Evolutionary conservation across 768 basidiomycete species (phyloP), one percentile per base, ranked within the genome.

Genomic region (Leccinum olivaceopallidum): DNA sequence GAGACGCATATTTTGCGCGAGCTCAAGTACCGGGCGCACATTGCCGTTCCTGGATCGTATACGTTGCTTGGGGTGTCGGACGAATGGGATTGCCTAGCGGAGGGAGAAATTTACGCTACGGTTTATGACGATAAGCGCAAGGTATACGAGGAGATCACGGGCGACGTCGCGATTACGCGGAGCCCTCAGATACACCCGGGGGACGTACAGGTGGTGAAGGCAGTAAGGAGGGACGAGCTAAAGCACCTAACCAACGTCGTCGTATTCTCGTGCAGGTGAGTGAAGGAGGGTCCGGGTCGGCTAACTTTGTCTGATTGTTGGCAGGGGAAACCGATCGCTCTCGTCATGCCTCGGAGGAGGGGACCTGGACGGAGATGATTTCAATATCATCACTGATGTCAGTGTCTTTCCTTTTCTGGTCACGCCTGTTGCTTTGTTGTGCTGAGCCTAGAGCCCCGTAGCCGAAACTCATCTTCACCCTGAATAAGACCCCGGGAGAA

Each of bases 151-250:
- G 60, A 67, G 39, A 72, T 81, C 34, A 69, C 69, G 8, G 83
- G 82, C 1, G 32, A 55, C 3, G 71, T 83, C 1, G 71, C 79
- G n/a, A 77, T 83, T 55, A 81, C 82, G 18, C 72, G 83, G 4
- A 80, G 79, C n/a, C 83, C 83, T 13, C 77, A 81, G 53, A 81
- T 83, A 56, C 83, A 84, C 57, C 83, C 82, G 6, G 82, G 82
- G 1, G 80, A 81, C 57, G 63, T 79, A 18, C 77, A 78, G 57
- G 63, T 72, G 4, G 81, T 80, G 18, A 71, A 58, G 10, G 83
- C 79, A 3, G 81, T 83, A 50, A 70, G 78, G 47, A 70, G 62
- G 37, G 69, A 68, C n/a, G 71, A 80, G 53, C 59, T 82, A 53
- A 65, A 61, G 36, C 77, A 79, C 59, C 67, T 81, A 32, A 73